These are phyloP conservation scores for Casuarina cunninghamiana DNA, from an alignment of 306 rosid species.

Conservation along the genomic window DNA sequence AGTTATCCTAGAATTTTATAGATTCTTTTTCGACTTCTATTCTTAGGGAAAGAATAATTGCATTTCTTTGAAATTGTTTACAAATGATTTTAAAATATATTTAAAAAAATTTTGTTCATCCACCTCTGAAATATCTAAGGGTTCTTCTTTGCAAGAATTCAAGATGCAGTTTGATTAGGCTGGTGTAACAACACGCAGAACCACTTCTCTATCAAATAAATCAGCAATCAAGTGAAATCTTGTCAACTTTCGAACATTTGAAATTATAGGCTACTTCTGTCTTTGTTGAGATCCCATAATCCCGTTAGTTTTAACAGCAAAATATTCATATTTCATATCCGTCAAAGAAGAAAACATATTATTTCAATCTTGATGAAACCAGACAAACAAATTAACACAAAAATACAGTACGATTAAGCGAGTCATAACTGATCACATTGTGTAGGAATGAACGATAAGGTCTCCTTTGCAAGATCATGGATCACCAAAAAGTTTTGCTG, in stretches of 20 bases:
- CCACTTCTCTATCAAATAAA: no score
- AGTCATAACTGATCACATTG: constrained; percentile 39
- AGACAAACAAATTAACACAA: constrained; percentile 12
- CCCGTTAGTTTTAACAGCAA: background rate
- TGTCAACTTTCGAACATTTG: no score
- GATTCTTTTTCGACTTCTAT: no score
- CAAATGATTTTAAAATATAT: no score
- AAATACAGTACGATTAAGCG: background rate
- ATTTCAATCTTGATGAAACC: constrained; percentile 4
- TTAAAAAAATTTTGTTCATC: no score
- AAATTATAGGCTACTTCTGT: background rate
- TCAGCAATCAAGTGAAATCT: no score
- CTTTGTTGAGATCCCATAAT: background rate
- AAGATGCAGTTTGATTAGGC: background rate
- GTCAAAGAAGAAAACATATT: constrained; percentile 17
- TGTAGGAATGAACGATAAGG: constrained; percentile 40
- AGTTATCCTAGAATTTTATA: no score
- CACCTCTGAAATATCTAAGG: no score
- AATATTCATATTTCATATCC: no score
- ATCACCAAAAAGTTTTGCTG: constrained; percentile 55
- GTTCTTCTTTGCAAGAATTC: background rate
- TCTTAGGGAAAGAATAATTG: no score
- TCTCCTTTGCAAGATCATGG: constrained; percentile 46
- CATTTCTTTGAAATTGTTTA: no score
- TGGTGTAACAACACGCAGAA: no score